Evolutionary conservation across 1,139 yeast species (phyloP), one percentile per base, ranked within the genome.

Genomic region (Sugiyamaella sp.): DNA sequence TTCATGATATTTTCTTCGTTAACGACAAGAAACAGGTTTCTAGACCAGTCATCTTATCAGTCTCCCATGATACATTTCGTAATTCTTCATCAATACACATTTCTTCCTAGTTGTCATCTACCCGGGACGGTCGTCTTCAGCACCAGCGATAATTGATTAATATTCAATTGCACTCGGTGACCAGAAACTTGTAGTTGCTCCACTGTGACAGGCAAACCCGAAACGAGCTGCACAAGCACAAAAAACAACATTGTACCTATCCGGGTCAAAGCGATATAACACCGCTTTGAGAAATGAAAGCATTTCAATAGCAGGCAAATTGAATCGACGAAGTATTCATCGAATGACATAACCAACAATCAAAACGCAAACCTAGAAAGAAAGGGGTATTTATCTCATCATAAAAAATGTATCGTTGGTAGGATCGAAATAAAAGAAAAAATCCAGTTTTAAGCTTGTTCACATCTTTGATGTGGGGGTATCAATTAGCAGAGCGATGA

Each of bases 21-120:
- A 29, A 8, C 20, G 33, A 9, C 20, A 14, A 44, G 22, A 44
- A 24, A 14, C 19, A 12, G 33, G 8, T 21, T 8, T 12, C 29
- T 4, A 3, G 16, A 6, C 16, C 16, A 8, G 39, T 8, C 14
- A 35, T 12, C 20, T 21, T 17, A 40, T 17, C 27, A 41, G 25
- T 43, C 46, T 43, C 46, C 46, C 46, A 29, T 19, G 46, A 43
- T 43, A 43, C 46, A 43, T 20, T 43, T 43, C 14, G 46, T 43
- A 10, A 19, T 29, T 43, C 46, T 43, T 29, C 32, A 43, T 43
- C 46, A 43, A 29, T 20, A 20, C 46, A 29, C 46, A 17, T 22
- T 43, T 38, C 46, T 43, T 43, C 46, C 32, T 17, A 16, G 35
- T 22, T 24, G 32, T 27, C 38, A 43, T 29, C 38, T 43, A 29